Base-by-base conservation (phyloP, 2,329 filamentous ascomycete genomes). In the Cladosporium sp. region DNA sequence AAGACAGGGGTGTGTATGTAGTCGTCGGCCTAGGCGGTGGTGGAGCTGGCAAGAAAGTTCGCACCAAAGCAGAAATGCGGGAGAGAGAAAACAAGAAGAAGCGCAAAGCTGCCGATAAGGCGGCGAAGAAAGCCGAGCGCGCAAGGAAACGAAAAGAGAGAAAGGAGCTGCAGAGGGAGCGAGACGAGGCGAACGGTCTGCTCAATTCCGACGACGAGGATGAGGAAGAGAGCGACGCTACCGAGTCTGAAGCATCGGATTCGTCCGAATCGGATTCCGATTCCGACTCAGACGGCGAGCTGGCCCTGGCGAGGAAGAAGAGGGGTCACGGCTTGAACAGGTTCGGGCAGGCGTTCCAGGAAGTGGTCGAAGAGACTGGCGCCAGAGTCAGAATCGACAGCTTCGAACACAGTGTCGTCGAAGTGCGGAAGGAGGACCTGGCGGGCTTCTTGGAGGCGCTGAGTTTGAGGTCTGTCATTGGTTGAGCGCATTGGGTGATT, bases 381-480 rank as follows among this genome's bases (percentile, higher is more conserved):
- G 89, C 92, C 0, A 75, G 91, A 13, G 90, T 97, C 17, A 78
- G 90, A 54, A 95, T 96, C 65, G 93, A 99, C 70, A 95, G 88
- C 68, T 99, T 99, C 64, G 93, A 99, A 70, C 89, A 96, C 68
- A 95, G 89, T 63, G 93, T 97, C 7, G 91, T 97, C 41, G 93
- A 99, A 68, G 92, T 99, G n/a, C 85, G 85, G 71, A 96, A 96
- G 74, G 93, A 97, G 66, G 93, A 97, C 70, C 73, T 99, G 22
- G 83, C 84, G 13, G 89, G 86, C 0, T 99, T 99, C 68, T 74
- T 99, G 58, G 93, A 99, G 73, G 85, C 86, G 50, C 70, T 99
- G 65, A 96, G 91, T 70, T 85, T 90, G 80, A 95, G 95, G 78
- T 84, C 84, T 51, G 90, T 97, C 15, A 86, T 84, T 51, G 81